A percentile compares a stretch with the other conserved stretches of the same genome.
Conservation (phyloP, 129 eudicot species). For the Lonicera japonica region DNA sequence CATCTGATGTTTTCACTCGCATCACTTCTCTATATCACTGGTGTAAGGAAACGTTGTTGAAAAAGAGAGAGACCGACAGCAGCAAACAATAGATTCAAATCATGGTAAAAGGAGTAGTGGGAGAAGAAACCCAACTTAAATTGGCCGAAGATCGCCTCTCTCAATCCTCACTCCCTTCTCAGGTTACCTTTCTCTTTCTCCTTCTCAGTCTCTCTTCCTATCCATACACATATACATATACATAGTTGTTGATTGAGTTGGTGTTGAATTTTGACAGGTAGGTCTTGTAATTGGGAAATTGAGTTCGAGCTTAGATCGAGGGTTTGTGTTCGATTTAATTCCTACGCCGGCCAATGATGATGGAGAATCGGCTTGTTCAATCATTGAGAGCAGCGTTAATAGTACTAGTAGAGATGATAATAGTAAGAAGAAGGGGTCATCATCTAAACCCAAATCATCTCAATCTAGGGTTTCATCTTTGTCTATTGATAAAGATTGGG, state of each 20-base stretch:
- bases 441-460: conserved; percentile 38
- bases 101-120: no score
- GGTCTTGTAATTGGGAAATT: conserved; percentile 83
- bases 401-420: conserved; percentile 22
- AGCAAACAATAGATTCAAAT: no score
- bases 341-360: conserved; percentile 75
- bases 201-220: neutral
- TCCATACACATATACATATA: no score
- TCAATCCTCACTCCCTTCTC: conserved; percentile 39
- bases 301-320: conserved; percentile 45
- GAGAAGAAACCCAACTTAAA: conserved; percentile 69
- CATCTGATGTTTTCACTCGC: no score
- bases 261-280: conserved; percentile 30
- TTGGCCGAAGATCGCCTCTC: conserved; percentile 65
- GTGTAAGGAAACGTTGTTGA: no score
- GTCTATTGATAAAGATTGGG: conserved; percentile 77
- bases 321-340: conserved; percentile 63
- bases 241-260: neutral
- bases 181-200: conserved; percentile 28
- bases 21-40: no score
- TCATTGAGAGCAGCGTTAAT: no score
- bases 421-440: conserved; percentile 46
- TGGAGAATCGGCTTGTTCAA: conserved; percentile 58
- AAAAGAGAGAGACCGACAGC: no score
- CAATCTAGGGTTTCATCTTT: conserved; percentile 37